Evolutionary conservation across 1,284 basidiomycete species (phyloP), one percentile per base, ranked within the genome.

Genomic region (Vanrija humicola): DNA sequence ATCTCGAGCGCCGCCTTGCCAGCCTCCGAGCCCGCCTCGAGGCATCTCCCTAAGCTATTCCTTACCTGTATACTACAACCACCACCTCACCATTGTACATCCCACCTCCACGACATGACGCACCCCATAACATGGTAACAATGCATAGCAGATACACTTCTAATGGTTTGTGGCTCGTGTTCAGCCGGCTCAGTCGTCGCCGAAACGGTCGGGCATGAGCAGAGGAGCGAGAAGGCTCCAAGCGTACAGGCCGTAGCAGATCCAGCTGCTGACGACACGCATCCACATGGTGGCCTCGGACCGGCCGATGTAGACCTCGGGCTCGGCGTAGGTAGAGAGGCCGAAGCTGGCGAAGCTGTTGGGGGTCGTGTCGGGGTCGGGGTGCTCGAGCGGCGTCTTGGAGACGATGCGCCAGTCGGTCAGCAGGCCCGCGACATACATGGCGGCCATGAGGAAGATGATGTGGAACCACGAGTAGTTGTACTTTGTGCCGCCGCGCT

Each of bases 221-320:
- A 92, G 87, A 1, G 94, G 94, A 10, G 91, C 94, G 43, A 96
- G 67, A 60, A 94, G 77, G 67, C 89, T 94, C 93, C 92, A 96
- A 34, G 84, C 83, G 73, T 96, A 98, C 47, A 97, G 79, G 43
- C 85, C 68, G 77, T 94, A 88, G 76, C 91, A 96, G 34, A 94
- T 82, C 93, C 94, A 99, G 66, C 89, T 89, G 46, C 90, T 94
- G 38, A 98, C 88, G 45, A 98, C 83, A 6, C 96, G 82, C 90
- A 98, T 98, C 95, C 96, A 98, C 95, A 99, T 98, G 3, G 95
- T 92, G 5, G 90, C 88, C 70, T 93, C 89, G 10, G 91, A 95
- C 46, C 92, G 85, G 21, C 95, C 95, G 55, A 98, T 98, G 76
- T 90, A 93, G 38, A 97, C 91, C 65, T 95, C 88, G 38, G 65